A percentile compares a stretch with the other conserved stretches of the same genome.
Evolutionary conservation across 768 basidiomycete genomes (phyloP).

Genomic region (Mrakia frigida): DNA sequence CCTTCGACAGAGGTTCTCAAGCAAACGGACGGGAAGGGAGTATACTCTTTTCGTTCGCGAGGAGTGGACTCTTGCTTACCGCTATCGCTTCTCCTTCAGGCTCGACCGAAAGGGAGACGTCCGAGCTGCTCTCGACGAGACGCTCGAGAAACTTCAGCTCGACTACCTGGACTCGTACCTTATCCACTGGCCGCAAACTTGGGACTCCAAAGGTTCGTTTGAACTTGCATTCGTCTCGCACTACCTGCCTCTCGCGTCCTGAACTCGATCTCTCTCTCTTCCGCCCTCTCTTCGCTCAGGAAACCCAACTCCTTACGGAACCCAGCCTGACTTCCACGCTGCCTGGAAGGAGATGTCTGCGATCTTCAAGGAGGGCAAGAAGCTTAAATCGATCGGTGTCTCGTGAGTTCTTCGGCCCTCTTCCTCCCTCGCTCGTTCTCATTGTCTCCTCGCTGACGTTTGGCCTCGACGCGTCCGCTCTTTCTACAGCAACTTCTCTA

Average conservation of each 20-base stretch:
- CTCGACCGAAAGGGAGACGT: conserved; percentile 22
- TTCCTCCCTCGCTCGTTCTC: not conserved
- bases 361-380: conserved; percentile 20
- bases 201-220: conserved; percentile 17
- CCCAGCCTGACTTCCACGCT: conserved; percentile 21
- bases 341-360: conserved; percentile 18
- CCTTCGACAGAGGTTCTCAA: not conserved
- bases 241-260: not conserved
- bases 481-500: conserved; percentile 8
- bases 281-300: not conserved
- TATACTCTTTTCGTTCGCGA: too few species aligned
- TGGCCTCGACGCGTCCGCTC: not conserved
- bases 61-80: too few species aligned
- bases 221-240: not conserved
- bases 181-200: conserved; percentile 39
- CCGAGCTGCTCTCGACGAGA: conserved; percentile 56
- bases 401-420: not conserved
- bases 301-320: conserved; percentile 8
- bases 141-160: conserved; percentile 64
- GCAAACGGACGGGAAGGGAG: not conserved
- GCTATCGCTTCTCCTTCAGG: not conserved
- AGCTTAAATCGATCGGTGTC: conserved; percentile 21
- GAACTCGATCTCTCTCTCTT: not conserved
- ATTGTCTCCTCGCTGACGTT: not conserved
- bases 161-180: conserved; percentile 64